Evolutionary conservation across 768 basidiomycete genomes (phyloP).

Genomic region (Agrocybe pediades): DNA sequence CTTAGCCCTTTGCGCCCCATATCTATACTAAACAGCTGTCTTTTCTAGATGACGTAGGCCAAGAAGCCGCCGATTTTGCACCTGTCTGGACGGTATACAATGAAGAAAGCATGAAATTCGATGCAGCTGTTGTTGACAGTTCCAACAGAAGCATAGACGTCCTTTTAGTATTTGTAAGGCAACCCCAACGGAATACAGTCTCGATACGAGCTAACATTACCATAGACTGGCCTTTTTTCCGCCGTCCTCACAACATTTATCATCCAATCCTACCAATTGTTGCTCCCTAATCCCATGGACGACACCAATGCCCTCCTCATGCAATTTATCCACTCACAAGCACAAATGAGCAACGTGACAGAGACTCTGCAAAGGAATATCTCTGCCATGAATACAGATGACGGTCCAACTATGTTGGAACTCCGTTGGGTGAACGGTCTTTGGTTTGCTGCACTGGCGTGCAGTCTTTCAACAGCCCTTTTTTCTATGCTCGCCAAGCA

Average conservation of each 20-base stretch:
- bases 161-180: slow-evolving; percentile 42
- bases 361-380: not conserved
- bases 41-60: slow-evolving; percentile 22
- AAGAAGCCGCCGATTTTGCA: slow-evolving; percentile 31
- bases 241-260: slow-evolving; percentile 43
- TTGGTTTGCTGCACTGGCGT: slow-evolving; percentile 43
- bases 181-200: not conserved
- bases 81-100: slow-evolving; percentile 39
- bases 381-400: not conserved
- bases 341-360: not conserved
- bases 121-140: slow-evolving; percentile 32
- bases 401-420: slow-evolving; percentile 13
- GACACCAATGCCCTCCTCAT: slow-evolving; percentile 32
- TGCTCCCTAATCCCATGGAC: slow-evolving; percentile 30
- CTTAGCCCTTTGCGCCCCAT: not conserved
- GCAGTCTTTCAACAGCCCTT: slow-evolving; percentile 39
- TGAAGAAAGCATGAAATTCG: slow-evolving; percentile 35
- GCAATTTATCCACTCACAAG: slow-evolving; percentile 19
- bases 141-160: slow-evolving; percentile 41
- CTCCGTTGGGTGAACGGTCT: slow-evolving; percentile 42
- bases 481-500: slow-evolving; percentile 46
- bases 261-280: slow-evolving; percentile 37
- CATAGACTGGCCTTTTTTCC: slow-evolving; percentile 40
- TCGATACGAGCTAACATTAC: not conserved
- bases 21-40: not conserved